Base-by-base conservation (phyloP, 805 yeast species). In the Pichia californica region DNA sequence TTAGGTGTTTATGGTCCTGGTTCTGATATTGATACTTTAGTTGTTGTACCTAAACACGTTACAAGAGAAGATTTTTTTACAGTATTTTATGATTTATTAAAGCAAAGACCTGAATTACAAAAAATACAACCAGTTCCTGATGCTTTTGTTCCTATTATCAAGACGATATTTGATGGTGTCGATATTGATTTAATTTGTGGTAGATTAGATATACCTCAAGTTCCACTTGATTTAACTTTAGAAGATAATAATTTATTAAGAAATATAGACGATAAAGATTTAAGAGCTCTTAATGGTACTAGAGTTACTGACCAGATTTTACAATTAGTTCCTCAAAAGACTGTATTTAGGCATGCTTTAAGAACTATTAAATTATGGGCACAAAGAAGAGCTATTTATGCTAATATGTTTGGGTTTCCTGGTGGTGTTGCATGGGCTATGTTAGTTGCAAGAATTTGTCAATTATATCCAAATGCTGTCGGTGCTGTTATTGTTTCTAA, bases 351-450 rank as follows among this genome's bases (percentile, higher is more conserved):
- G 58, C 89, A 88, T 54, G 96, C 97, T 2, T 68, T 93, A 45
- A 71, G 99, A 51, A 89, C 95, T 14, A 85, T 93, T 50, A 93
- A 93, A 63, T 71, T 93, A 56, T 93, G 99, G 99, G 99, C 99
- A 0, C 91, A 88, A 59, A 78, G 88, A 56, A 74, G 98, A 40
- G 98, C 96, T 0, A 77, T 93, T 14, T 93, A 93, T 64, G 97
- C 87, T 7, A 93, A 93, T 58, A 83, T 93, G 36, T 87, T 83
- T 73, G 99, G 99, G 0, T 93, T 91, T 64, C 99, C 98, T 1
- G 99, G 99, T 57, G 99, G 99, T 63, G 99, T 93, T 38, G 99
- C 99, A 1, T 93, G 99, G 99, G 99, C 99, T 1, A 93, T 93
- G 97, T 64, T 93, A 32, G 97, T 89, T n/a, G 99, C 98, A 1